phyloP scores from a whole-genome alignment of 2,329 filamentous ascomycete genomes.

The Elsinoe fawcettii region DNA sequence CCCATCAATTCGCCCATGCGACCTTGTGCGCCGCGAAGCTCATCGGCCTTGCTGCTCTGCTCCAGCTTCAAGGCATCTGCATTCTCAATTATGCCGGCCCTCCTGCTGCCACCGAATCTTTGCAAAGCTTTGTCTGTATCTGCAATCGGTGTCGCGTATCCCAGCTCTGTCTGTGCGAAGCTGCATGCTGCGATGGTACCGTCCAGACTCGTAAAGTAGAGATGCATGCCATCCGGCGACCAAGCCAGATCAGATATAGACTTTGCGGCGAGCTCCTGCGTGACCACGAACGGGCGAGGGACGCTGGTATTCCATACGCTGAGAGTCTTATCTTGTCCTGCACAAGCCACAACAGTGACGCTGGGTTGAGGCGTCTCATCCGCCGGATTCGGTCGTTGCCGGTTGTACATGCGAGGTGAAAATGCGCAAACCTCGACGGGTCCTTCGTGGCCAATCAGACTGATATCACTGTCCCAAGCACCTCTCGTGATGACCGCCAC shows the following conservation, averaged over 20 bases:
- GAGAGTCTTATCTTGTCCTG: constrained; percentile 90
- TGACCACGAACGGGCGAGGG: constrained; percentile 79
- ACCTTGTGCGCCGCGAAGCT: constrained; percentile 81
- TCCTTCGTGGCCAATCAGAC: constrained; percentile 92
- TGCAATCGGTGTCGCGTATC: constrained; percentile 74
- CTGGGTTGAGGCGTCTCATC: constrained; percentile 36
- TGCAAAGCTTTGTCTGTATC: constrained; percentile 90
- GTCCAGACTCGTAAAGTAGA: constrained; percentile 83
- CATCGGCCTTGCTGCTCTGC: constrained; percentile 84
- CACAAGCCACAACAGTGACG: constrained; percentile 94
- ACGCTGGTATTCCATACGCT: constrained; percentile 98
- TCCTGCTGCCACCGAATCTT: constrained; percentile 82
- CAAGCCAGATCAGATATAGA: constrained; percentile 91
- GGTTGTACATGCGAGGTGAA: constrained; percentile 79
- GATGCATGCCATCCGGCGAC: constrained; percentile 80
- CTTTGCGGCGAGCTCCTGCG: constrained; percentile 81
- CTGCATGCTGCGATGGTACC: constrained; percentile 74
- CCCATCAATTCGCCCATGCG: constrained; percentile 99
- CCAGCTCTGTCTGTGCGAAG: constrained; percentile 81
- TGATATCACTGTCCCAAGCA: constrained; percentile 93
- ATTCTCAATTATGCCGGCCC: constrained; percentile 87
- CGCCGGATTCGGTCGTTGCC: constrained; percentile 52
- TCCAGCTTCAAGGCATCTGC: constrained; percentile 82
- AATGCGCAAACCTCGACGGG: constrained; percentile 97
- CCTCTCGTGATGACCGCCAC: constrained; percentile 92